phyloP scores from a whole-genome alignment of 805 yeast species.

The Kodamaea hsintzibuensis region DNA sequence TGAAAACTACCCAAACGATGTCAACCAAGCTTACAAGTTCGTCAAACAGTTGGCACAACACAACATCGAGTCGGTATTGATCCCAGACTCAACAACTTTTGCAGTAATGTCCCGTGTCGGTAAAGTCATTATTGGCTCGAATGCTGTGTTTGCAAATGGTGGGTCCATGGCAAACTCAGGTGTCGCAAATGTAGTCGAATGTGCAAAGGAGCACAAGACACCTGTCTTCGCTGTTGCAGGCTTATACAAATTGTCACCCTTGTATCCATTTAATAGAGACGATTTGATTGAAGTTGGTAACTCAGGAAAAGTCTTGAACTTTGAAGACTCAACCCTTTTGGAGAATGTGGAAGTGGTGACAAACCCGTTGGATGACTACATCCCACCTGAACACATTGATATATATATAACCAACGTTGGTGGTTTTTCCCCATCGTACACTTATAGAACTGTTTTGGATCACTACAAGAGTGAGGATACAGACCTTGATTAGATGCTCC shows the following conservation, averaged over 20 bases:
- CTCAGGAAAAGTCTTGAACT: constrained; percentile 82
- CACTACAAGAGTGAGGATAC: constrained; percentile 88
- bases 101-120: constrained; percentile 98
- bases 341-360: constrained; percentile 73
- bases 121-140: constrained; percentile 90
- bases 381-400: constrained; percentile 92
- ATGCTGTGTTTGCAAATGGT: constrained; percentile 93
- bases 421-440: constrained; percentile 94
- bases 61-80: constrained; percentile 84
- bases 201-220: constrained; percentile 93
- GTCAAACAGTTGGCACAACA: constrained; percentile 79
- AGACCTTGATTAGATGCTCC: constrained; percentile 42
- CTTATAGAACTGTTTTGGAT: constrained; percentile 92
- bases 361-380: constrained; percentile 87
- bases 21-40: constrained; percentile 72
- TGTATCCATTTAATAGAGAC: constrained; percentile 86
- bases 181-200: constrained; percentile 88
- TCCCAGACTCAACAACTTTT: constrained; percentile 89
- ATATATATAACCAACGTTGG: constrained; percentile 94
- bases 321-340: constrained; percentile 65
- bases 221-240: constrained; percentile 97
- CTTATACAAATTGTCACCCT: constrained; percentile 85
- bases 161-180: constrained; percentile 91
- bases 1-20: constrained; percentile 88
- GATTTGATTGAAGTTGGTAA: constrained; percentile 88